Percentiles rank a stretch among this genome's conserved stretches.
phyloP scores from a whole-genome alignment of 2,329 filamentous ascomycete species.

The Colletotrichum salicis region DNA sequence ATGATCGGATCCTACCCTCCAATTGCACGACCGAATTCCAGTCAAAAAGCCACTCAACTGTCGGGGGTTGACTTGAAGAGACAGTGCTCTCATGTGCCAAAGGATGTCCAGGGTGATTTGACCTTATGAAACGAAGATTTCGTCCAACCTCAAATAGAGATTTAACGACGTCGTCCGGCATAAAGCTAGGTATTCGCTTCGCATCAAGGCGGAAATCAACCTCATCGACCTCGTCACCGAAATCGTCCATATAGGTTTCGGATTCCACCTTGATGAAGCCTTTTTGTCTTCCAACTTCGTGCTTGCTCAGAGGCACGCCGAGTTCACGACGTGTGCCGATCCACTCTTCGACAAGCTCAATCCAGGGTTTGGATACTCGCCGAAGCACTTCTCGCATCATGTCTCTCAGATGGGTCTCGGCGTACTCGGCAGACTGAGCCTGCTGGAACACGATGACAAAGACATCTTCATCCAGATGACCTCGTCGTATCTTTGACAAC shows the following conservation, averaged over 20 bases:
- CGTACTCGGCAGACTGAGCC: slow-evolving; percentile 72
- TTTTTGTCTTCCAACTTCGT: slow-evolving; percentile 55
- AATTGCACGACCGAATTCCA: slow-evolving; percentile 76
- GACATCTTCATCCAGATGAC: slow-evolving; percentile 67
- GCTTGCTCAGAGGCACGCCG: slow-evolving; percentile 63
- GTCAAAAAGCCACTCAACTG: slow-evolving; percentile 74
- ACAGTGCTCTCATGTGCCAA: slow-evolving; percentile 66
- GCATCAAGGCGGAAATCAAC: slow-evolving; percentile 72
- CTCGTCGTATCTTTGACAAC: slow-evolving; percentile 56
- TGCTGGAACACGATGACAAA: slow-evolving; percentile 71
- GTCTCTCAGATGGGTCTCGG: slow-evolving; percentile 68
- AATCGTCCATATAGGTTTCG: slow-evolving; percentile 66
- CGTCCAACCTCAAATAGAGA: slow-evolving; percentile 83
- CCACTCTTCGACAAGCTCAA: slow-evolving; percentile 77
- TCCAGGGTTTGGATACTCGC: slow-evolving; percentile 72
- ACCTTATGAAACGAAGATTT: slow-evolving; percentile 78
- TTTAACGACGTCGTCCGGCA: slow-evolving; percentile 75
- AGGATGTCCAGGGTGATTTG: slow-evolving; percentile 77
- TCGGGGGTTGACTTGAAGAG: slow-evolving; percentile 61
- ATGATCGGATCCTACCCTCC: slow-evolving; percentile 68
- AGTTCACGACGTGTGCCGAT: slow-evolving; percentile 73
- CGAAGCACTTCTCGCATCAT: slow-evolving; percentile 75
- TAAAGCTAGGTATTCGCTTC: slow-evolving; percentile 75
- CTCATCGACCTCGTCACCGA: slow-evolving; percentile 66
- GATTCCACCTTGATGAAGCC: slow-evolving; percentile 71